phyloP scores from a whole-genome alignment of 164 flowering plant species.

The Pachysandra terminalis region DNA sequence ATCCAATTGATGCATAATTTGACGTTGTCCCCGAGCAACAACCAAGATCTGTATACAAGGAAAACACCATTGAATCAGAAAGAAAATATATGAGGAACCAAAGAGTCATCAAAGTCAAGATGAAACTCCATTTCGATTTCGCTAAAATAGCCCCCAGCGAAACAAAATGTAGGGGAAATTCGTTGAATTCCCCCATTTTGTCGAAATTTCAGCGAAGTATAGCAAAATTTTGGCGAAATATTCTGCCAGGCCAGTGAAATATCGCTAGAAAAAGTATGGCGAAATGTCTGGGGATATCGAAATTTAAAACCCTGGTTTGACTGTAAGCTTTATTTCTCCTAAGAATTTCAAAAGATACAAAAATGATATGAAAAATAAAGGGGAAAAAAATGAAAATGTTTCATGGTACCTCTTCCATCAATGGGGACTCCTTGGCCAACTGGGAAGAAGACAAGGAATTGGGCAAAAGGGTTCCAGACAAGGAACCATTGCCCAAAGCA shows the following conservation, averaged over 20 bases:
- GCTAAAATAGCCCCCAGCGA: too few species aligned
- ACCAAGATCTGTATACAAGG: constrained; percentile 36
- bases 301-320: too few species aligned
- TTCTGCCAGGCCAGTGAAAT: too few species aligned
- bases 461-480: constrained; percentile 50
- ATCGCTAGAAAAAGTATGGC: too few species aligned
- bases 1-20: constrained; percentile 69
- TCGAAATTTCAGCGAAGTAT: too few species aligned
- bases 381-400: not conserved
- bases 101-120: not conserved
- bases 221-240: too few species aligned
- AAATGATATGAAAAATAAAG: not conserved
- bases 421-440: constrained; percentile 62
- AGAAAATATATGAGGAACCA: not conserved
- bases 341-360: not conserved
- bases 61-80: constrained; percentile 1
- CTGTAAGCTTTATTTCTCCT: not conserved
- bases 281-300: too few species aligned
- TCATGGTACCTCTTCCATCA: constrained; percentile 76
- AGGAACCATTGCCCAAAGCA: constrained; percentile 66
- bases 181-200: too few species aligned
- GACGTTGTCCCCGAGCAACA: constrained; percentile 56
- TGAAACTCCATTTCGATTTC: too few species aligned
- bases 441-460: constrained; percentile 74
- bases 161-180: too few species aligned